Percentiles rank a stretch among this genome's conserved stretches.
phyloP scores from a whole-genome alignment of 768 basidiomycete species.

The Paxillus ammoniavirescens region DNA sequence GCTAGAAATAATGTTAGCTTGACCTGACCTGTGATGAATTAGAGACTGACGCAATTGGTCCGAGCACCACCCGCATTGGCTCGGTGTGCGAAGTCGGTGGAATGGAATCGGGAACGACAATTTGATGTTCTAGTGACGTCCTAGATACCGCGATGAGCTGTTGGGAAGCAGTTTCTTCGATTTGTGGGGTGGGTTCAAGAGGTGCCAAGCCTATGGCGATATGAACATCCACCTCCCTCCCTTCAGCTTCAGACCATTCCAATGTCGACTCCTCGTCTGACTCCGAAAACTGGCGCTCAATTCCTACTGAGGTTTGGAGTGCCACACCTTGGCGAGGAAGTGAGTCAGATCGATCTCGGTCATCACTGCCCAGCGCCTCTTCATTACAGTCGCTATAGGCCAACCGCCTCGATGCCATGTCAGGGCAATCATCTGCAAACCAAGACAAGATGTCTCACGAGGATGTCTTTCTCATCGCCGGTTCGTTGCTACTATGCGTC shows the following conservation, averaged over 20 bases:
- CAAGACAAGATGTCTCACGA: constrained; percentile 1
- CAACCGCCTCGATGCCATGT: background rate
- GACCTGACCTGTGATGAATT: background rate
- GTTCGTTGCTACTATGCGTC: too few species aligned
- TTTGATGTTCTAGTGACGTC: background rate
- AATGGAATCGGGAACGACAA: background rate
- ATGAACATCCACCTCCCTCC: background rate
- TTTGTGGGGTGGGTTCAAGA: background rate
- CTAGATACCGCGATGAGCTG: background rate
- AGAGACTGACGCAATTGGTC: constrained; percentile 1
- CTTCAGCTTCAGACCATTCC: background rate
- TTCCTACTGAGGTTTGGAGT: background rate
- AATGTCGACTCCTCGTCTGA: background rate
- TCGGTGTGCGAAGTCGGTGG: background rate
- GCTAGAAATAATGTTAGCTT: constrained; percentile 1
- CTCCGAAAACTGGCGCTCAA: background rate
- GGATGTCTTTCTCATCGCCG: too few species aligned
- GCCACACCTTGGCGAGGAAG: background rate
- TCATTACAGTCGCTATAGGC: background rate
- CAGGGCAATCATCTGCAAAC: background rate
- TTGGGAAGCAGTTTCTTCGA: background rate
- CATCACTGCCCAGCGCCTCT: background rate
- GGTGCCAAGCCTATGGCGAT: background rate
- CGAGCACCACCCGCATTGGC: background rate
- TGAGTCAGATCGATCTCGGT: background rate